Conservation (phyloP, 331 rosid species). For the Dryas integrifolia region DNA sequence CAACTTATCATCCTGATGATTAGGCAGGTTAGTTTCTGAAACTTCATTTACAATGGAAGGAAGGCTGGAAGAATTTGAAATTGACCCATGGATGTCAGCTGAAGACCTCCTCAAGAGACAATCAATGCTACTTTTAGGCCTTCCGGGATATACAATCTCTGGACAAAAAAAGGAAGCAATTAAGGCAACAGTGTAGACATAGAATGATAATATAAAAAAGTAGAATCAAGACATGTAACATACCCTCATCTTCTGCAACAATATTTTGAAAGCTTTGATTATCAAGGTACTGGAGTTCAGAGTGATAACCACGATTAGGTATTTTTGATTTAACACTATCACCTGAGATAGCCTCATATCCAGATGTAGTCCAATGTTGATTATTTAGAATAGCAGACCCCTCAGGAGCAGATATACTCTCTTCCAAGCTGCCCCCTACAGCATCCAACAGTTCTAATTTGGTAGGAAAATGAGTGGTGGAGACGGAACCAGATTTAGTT, state of each 20-base stretch:
- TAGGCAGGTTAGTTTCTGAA: slow-evolving; percentile 32
- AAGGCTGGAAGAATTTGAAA: slow-evolving; percentile 37
- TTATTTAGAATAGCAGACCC: slow-evolving; percentile 35
- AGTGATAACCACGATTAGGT: slow-evolving; percentile 34
- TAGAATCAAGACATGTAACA: slow-evolving; percentile 14
- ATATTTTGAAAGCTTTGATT: slow-evolving; percentile 41
- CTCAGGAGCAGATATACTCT: slow-evolving; percentile 31
- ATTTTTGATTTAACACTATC: slow-evolving; percentile 34
- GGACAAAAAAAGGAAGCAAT: slow-evolving; percentile 24
- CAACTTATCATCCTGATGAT: slow-evolving; percentile 48
- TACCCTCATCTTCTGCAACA: slow-evolving; percentile 50
- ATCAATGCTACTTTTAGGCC: slow-evolving; percentile 42
- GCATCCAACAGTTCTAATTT: slow-evolving; percentile 41
- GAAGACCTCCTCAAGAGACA: slow-evolving; percentile 38
- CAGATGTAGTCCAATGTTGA: slow-evolving; percentile 46
- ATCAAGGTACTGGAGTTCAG: slow-evolving; percentile 40
- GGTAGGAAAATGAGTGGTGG: slow-evolving; percentile 34
- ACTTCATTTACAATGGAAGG: slow-evolving; percentile 40
- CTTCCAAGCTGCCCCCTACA: slow-evolving; percentile 38
- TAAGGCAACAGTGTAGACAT: slow-evolving; percentile 2
- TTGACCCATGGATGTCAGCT: slow-evolving; percentile 29
- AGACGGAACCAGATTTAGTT: slow-evolving; percentile 35
- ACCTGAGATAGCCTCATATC: slow-evolving; percentile 38
- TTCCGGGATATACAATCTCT: slow-evolving; percentile 42
- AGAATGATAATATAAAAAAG: slow-evolving; percentile 1